Conservation (phyloP, 2,329 filamentous ascomycete species). For the Sordariomycetes sp. region DNA sequence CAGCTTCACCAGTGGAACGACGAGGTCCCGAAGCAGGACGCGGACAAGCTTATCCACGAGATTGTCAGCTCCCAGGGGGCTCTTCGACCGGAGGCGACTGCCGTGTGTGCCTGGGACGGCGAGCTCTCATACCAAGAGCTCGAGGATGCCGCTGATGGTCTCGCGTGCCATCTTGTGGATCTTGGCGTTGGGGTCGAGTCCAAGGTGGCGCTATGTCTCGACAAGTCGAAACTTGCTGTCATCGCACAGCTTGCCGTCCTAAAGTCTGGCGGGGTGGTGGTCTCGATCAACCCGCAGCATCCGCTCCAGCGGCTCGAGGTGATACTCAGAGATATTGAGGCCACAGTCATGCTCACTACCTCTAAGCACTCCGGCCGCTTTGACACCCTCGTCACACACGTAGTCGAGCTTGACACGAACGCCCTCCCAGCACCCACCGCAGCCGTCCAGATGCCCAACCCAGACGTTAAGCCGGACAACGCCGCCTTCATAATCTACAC, state of each 20-base stretch:
- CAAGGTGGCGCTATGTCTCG: conserved; percentile 34
- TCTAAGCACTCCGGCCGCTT: background rate
- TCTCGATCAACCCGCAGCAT: conserved; percentile 30
- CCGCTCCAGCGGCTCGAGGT: conserved; percentile 28
- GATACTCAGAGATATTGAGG: conserved; percentile 28
- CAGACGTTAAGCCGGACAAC: conserved; percentile 24
- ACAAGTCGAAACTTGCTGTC: conserved; percentile 32
- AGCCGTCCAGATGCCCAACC: conserved; percentile 7
- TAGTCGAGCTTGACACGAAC: background rate
- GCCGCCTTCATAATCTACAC: conserved; percentile 49
- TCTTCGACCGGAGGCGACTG: conserved; percentile 20
- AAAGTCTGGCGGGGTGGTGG: conserved; percentile 32
- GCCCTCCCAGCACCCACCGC: background rate
- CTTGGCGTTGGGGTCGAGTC: conserved; percentile 22
- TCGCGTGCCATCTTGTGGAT: conserved; percentile 23
- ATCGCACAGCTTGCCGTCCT: conserved; percentile 30
- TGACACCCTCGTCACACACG: background rate
- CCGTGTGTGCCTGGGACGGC: conserved; percentile 36
- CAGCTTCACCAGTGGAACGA: conserved; percentile 33
- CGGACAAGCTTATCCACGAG: conserved; percentile 31
- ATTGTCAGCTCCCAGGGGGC: conserved; percentile 24
- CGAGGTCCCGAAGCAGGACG: conserved; percentile 19
- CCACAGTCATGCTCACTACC: conserved; percentile 23
- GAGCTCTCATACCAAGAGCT: conserved; percentile 29
- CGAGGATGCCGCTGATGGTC: conserved; percentile 23